These are phyloP conservation scores for Eutrema yunnanense DNA, from an alignment of 345 rosid species.

Conservation along the genomic window DNA sequence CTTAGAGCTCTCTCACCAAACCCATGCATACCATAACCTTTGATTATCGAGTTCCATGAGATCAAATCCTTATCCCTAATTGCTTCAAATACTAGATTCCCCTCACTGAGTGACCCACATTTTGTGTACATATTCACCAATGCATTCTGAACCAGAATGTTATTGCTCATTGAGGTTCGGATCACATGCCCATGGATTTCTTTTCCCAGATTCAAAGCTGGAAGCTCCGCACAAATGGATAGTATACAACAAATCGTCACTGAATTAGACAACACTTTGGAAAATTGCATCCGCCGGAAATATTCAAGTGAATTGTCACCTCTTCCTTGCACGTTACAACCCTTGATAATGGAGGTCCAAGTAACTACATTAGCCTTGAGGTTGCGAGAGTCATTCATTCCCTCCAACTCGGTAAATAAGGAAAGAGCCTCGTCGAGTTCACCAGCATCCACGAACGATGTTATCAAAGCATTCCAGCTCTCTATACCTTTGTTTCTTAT, in stretches of 20 bases:
- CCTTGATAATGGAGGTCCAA: slow-evolving; percentile 67
- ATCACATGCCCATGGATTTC: slow-evolving; percentile 62
- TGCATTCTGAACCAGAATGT: slow-evolving; percentile 57
- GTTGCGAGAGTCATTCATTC: slow-evolving; percentile 14
- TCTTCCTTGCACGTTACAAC: slow-evolving; percentile 52
- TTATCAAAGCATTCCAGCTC: slow-evolving; percentile 69
- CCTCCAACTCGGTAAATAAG: slow-evolving; percentile 44
- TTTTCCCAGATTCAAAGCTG: slow-evolving; percentile 47
- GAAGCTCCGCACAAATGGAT: slow-evolving; percentile 62
- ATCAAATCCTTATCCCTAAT: slow-evolving; percentile 44
- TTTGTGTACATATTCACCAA: slow-evolving; percentile 71
- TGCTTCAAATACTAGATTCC: slow-evolving; percentile 40
- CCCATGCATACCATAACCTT: slow-evolving; percentile 62
- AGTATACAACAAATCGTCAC: slow-evolving; percentile 55
- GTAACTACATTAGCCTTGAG: slow-evolving; percentile 57
- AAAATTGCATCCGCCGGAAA: slow-evolving; percentile 49
- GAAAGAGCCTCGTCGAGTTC: slow-evolving; percentile 48
- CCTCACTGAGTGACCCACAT: slow-evolving; percentile 52
- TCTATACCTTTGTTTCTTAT: slow-evolving; percentile 45
- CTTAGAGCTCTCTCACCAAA: slow-evolving; percentile 45
- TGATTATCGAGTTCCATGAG: slow-evolving; percentile 65
- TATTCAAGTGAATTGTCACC: slow-evolving; percentile 44
- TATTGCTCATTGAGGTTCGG: slow-evolving; percentile 41
- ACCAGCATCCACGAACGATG: slow-evolving; percentile 55
- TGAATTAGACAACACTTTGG: slow-evolving; percentile 40